Base-by-base conservation (phyloP, 2,329 filamentous ascomycete genomes). In the Ciborinia camelliae region DNA sequence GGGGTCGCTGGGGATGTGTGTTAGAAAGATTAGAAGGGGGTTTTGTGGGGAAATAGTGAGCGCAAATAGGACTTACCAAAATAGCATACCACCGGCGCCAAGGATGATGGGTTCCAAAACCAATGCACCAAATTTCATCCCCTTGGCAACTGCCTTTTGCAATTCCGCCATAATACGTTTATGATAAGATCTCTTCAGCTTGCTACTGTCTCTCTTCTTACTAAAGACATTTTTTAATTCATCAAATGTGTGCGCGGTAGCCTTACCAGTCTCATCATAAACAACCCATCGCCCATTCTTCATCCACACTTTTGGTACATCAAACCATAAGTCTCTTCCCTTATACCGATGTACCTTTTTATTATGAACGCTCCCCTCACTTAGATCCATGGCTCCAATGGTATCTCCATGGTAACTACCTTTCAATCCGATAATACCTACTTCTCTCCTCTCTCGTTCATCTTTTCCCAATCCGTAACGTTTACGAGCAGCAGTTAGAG, bases 331-430 rank as follows among this genome's bases (percentile, higher is more conserved):
- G 0, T 92, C 91, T 55, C 86, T 86, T 0, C 90, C 90, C 66
- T 85, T 79, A 73, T 96, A 96, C 91, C 91, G 96, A 72, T 95
- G 91, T 0, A 93, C 89, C 74, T 91, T 91, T 71, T 91, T 84
- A 71, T 96, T 96, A 75, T 83, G 96, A 0, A 85, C 84, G 41
- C 85, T 88, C 0, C 91, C 91, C 73, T 95, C 90, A 0, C 90
- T 86, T 62, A 87, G 90, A 74, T 95, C 91, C 92, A 96, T 95
- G 0, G 90, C 90, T 0, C 91, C 91, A 54, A 96, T 92, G 0
- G 91, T 96, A 72, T 96, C 92, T 1, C 91, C 92, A 71, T 96
- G 92, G 71, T 96, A 96, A 69, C 89, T 90, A 0, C 90, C 90
- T 73, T 88, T 90, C 12, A 96, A 78, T 0, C 91, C 91, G 3